phyloP scores from a whole-genome alignment of 148 eudicot genomes.

The Camellia granthamiana region DNA sequence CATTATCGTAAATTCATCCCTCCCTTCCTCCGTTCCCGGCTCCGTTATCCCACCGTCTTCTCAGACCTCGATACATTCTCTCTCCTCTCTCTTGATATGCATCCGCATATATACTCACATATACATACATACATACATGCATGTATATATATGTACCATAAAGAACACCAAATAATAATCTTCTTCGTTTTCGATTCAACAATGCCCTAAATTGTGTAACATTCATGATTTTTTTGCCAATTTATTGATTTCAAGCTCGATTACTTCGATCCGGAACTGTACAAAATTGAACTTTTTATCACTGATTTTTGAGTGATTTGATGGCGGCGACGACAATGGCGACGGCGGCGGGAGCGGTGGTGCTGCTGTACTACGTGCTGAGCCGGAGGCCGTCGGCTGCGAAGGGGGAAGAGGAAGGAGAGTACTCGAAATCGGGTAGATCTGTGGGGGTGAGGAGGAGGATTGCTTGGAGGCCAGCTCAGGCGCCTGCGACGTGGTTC shows the following conservation, averaged over 20 bases:
- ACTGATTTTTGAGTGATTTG: slow-evolving; percentile 10
- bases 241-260: neutral
- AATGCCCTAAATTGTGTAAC: neutral
- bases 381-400: slow-evolving; percentile 42
- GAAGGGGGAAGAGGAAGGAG: slow-evolving; percentile 37
- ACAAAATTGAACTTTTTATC: neutral
- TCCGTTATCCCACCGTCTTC: neutral
- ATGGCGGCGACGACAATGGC: slow-evolving; percentile 86
- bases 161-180: neutral
- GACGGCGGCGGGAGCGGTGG: slow-evolving; percentile 78
- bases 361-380: slow-evolving; percentile 58
- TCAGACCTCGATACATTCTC: neutral
- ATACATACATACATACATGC: neutral
- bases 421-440: slow-evolving; percentile 42
- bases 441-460: slow-evolving; percentile 39
- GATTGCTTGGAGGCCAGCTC: slow-evolving; percentile 70
- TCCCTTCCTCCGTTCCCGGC: slow-evolving; percentile 7
- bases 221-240: neutral
- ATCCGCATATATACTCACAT: neutral
- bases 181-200: neutral
- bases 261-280: neutral
- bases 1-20: neutral
- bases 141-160: neutral
- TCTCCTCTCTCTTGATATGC: neutral
- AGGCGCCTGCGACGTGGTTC: slow-evolving; percentile 95